Evolutionary conservation across 306 rosid genomes (phyloP).

Genomic region (Ormosia emarginata): DNA sequence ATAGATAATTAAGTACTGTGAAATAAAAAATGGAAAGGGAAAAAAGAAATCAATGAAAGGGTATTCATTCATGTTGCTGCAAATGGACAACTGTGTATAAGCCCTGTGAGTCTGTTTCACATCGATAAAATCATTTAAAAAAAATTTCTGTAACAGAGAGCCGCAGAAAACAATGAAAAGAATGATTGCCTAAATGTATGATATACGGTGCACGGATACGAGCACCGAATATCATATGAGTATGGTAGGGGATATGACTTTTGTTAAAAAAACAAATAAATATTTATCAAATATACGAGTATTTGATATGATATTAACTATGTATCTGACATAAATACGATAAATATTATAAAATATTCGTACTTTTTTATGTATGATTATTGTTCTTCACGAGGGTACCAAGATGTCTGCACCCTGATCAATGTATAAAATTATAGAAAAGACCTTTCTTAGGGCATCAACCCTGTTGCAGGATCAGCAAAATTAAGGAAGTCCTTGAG

Average conservation of each 20-base stretch:
- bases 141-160: slow-evolving; percentile 30
- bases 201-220: no score
- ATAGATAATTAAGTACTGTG: neutral
- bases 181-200: slow-evolving; percentile 43
- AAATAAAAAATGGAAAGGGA: slow-evolving; percentile 4
- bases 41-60: neutral
- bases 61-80: slow-evolving; percentile 39
- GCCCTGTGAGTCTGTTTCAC: slow-evolving; percentile 36
- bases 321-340: no score
- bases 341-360: no score
- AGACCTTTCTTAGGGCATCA: slow-evolving; percentile 78
- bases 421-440: slow-evolving; percentile 25
- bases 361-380: no score
- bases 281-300: no score
- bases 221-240: no score
- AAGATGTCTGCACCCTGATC: slow-evolving; percentile 36
- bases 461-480: slow-evolving; percentile 63
- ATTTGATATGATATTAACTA: no score
- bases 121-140: slow-evolving; percentile 26
- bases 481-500: slow-evolving; percentile 70
- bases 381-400: slow-evolving; percentile 45
- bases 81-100: slow-evolving; percentile 47
- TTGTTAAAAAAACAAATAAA: no score
- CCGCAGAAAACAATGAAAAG: slow-evolving; percentile 31
- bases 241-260: no score